A percentile compares a stretch with the other conserved stretches of the same genome.
Conservation (phyloP, 345 rosid species). For the Geranium rotundifolium region DNA sequence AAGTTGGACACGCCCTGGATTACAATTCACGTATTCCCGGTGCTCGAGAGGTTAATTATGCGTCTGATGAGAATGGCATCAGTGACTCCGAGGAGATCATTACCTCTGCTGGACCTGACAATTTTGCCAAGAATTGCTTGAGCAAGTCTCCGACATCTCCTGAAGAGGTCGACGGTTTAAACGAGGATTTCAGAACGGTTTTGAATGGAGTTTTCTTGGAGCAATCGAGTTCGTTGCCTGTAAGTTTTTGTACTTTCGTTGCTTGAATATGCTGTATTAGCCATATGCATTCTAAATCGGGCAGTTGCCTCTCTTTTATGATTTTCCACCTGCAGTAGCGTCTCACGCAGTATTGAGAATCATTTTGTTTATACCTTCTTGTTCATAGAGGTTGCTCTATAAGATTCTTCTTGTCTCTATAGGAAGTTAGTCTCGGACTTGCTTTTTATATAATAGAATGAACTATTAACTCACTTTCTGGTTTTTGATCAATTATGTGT, state of each 20-base stretch:
- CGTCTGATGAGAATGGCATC: slow-evolving; percentile 26
- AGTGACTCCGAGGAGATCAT: slow-evolving; percentile 22
- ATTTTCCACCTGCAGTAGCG: too few species aligned
- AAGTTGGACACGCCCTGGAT: slow-evolving; percentile 17
- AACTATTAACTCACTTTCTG: too few species aligned
- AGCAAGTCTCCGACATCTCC: slow-evolving; percentile 21
- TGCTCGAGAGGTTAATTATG: slow-evolving; percentile 11
- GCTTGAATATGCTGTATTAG: neutral
- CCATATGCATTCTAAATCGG: too few species aligned
- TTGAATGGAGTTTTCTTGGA: neutral
- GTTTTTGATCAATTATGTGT: too few species aligned
- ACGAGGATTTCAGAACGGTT: slow-evolving; percentile 3
- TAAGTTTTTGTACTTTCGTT: slow-evolving; percentile 14
- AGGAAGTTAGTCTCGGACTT: too few species aligned
- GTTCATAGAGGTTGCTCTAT: too few species aligned
- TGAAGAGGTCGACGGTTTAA: slow-evolving; percentile 27
- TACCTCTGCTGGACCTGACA: slow-evolving; percentile 14
- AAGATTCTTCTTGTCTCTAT: too few species aligned
- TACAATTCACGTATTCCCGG: slow-evolving; percentile 16
- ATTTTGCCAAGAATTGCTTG: slow-evolving; percentile 15
- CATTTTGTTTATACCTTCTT: neutral
- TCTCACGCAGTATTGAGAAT: neutral
- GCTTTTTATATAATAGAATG: too few species aligned
- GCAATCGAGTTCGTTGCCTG: slow-evolving; percentile 8
- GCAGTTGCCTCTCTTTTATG: too few species aligned